A percentile compares a stretch with the other conserved stretches of the same genome.
phyloP scores from a whole-genome alignment of 805 yeast species.

The Pichia exigua region DNA sequence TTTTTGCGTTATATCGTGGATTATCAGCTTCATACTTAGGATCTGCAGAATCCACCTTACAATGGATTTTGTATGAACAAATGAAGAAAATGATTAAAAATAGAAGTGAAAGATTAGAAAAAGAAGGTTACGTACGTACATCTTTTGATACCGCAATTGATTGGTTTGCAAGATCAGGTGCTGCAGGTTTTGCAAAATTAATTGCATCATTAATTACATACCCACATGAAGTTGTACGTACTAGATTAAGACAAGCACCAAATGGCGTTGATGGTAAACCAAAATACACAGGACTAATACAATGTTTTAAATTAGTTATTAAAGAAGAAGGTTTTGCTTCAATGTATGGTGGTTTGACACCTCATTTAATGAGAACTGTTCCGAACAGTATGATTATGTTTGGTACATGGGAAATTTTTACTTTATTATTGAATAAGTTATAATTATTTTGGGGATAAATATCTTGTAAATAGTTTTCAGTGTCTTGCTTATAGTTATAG shows the following conservation, averaged over 20 bases:
- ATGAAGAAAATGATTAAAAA: conserved; percentile 66
- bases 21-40: conserved; percentile 91
- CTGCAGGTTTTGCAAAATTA: conserved; percentile 95
- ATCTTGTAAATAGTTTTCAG: not conserved
- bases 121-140: conserved; percentile 32
- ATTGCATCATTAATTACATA: conserved; percentile 88
- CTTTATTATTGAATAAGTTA: conserved; percentile 40
- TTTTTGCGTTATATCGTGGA: conserved; percentile 79
- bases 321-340: conserved; percentile 90
- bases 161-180: conserved; percentile 95
- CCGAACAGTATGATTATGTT: conserved; percentile 98
- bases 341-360: conserved; percentile 96
- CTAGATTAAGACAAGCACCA: conserved; percentile 94
- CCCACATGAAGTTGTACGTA: conserved; percentile 96
- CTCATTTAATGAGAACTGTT: conserved; percentile 92
- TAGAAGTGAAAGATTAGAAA: conserved; percentile 34
- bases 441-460: conserved; percentile 4
- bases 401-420: conserved; percentile 94
- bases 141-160: conserved; percentile 62
- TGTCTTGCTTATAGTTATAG: not conserved
- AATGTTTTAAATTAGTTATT: conserved; percentile 76
- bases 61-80: conserved; percentile 95
- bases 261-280: conserved; percentile 50
- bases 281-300: conserved; percentile 83
- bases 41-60: conserved; percentile 84